Conservation (phyloP, 192 early-diverging fungal genomes). For the Rhizophagus prolifer region DNA sequence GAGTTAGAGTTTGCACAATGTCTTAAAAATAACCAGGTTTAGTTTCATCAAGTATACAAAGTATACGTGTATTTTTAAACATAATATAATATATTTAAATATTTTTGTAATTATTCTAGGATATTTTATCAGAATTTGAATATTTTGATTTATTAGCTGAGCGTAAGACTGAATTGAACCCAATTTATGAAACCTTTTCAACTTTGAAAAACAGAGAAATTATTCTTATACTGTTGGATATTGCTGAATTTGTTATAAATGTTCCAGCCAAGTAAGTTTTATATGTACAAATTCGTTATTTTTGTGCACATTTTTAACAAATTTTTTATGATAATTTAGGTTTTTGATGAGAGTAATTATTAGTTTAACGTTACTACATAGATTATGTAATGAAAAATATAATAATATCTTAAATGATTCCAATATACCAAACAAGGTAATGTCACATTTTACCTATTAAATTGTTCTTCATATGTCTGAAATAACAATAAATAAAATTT, state of each 20-base stretch:
- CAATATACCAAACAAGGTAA: neutral
- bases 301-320: neutral
- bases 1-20: neutral
- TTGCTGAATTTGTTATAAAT: slow-evolving; percentile 6
- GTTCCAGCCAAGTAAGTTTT: slow-evolving; percentile 1
- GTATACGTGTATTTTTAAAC: neutral
- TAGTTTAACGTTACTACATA: neutral
- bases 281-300: too few species aligned
- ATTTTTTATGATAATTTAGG: neutral
- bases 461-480: neutral
- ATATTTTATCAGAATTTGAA: neutral
- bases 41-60: neutral
- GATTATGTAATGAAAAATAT: neutral
- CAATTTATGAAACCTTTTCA: neutral
- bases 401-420: neutral
- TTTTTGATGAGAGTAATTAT: slow-evolving; percentile 9
- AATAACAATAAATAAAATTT: neutral
- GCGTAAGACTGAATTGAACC: neutral
- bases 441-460: too few species aligned
- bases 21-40: neutral
- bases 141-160: neutral
- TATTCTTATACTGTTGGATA: neutral
- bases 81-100: neutral
- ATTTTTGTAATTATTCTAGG: neutral
- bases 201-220: neutral